These are phyloP conservation scores for Acaromyces ingoldii DNA, from an alignment of 1,284 basidiomycete genomes.

Conservation along the genomic window DNA sequence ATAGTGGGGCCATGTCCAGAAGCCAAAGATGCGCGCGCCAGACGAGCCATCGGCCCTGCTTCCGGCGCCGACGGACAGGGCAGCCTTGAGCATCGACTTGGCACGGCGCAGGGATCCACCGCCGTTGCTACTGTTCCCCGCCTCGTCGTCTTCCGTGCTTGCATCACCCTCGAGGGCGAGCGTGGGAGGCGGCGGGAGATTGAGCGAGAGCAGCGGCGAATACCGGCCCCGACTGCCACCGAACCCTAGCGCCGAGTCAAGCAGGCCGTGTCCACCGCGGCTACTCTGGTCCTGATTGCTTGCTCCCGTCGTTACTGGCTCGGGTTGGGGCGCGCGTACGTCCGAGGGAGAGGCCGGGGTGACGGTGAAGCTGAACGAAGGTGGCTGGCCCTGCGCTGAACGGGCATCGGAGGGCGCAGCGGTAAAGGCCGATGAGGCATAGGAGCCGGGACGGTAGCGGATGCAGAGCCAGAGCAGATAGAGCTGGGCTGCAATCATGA, in stretches of 20 bases:
- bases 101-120: not conserved
- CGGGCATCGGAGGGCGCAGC: not conserved
- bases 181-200: constrained; percentile 13
- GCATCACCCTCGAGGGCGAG: constrained; percentile 7
- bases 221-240: constrained; percentile 7
- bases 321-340: not conserved
- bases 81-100: not conserved
- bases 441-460: constrained; percentile 49
- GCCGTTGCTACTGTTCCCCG: not conserved
- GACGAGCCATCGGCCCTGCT: constrained; percentile 8
- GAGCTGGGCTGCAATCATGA: constrained; percentile 56
- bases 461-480: constrained; percentile 56
- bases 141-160: constrained; percentile 13
- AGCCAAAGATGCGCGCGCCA: constrained; percentile 60
- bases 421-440: constrained; percentile 12
- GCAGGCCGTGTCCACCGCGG: not conserved
- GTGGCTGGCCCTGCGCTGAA: not conserved
- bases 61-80: not conserved
- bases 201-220: constrained; percentile 10
- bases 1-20: constrained; percentile 80
- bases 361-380: not conserved
- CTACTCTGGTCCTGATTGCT: not conserved
- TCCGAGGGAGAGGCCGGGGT: not conserved
- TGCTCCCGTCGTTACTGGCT: not conserved
- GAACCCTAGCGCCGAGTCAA: no score